Base-by-base conservation (phyloP, 495 filamentous ascomycete genomes). In the Penicillium subrubescens region DNA sequence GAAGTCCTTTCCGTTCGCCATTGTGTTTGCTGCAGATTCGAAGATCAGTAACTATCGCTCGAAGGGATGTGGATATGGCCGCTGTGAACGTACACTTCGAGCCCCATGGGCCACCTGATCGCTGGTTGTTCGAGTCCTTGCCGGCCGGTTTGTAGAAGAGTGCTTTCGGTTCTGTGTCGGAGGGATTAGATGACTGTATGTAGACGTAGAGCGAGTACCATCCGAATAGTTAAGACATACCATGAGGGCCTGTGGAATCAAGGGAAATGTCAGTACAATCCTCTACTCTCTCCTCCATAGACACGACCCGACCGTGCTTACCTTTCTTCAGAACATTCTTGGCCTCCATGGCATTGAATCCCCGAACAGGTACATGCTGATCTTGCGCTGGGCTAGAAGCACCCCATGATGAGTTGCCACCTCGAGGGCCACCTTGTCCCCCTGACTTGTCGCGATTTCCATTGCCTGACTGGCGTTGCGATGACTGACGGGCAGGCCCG, bases 1-100 rank as follows among this genome's bases (percentile, higher is more conserved):
- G 68, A 86, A 85, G 51, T 86, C 83, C 69, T 82, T 84, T 11
- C 82, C 82, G 60, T 77, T 84, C 8, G 76, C 80, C 83, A 85
- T 86, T 6, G 73, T 75, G 59, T 84, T 84, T 29, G 82, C 83
- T 86, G 66, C 0, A 10, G 39, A 60, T 27, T 56, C 77, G 1
- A 37, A 37, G 7, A 41, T 41, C 33, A 72, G 59, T 53, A 8
- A n/a, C 19, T 53, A 8, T 56, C 14, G 23, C 33, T 21, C n/a
- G 11, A 52, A 33, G 4, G 8, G 15, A 12, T 19, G 31, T 1
- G 19, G 10, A 15, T 8, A 19, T 6, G 10, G 31, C 7, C 7
- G 4, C 34, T 62, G 17, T 25, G 2, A 46, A 70, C 76, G 59
- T 78, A 85, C 83, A 67, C 65, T 84, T 85, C 17, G 80, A 75